Base-by-base conservation (phyloP, 2,329 filamentous ascomycete genomes). In the Teratosphaeria viscida region DNA sequence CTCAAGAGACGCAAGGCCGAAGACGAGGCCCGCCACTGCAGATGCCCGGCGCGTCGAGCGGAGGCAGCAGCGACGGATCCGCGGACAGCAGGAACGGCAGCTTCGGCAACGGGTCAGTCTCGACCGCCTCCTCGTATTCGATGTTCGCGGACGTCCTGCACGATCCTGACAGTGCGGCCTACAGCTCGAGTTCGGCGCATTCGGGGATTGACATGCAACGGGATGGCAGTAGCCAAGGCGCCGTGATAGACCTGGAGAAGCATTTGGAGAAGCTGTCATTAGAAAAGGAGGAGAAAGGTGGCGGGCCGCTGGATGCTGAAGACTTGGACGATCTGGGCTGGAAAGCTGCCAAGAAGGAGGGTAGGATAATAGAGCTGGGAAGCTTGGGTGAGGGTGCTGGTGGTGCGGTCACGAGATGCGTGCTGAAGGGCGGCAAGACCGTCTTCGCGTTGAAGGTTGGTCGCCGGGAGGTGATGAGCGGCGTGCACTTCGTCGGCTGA, bases 291-390 rank as follows among this genome's bases (percentile, higher is more conserved):
- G 53, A 54, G 19, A 32, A 37, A 19, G 55, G 55, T 23, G 90
- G 90, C 39, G 82, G 89, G 64, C 88, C 86, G 27, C 77, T 92
- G 47, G 94, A 99, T 73, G 92, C 96, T 3, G 92, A 96, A 68
- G 92, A 97, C 66, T 77, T 99, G 55, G 92, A 97, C 71, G 92
- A 96, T 68, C 89, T 95, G 63, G 91, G 90, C 23, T 99, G 94
- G 94, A 85, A 89, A 71, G 92, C 95, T 57, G 94, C 92, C 11
- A 95, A 91, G 71, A 83, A 89, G 73, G 90, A 95, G 71, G 88
- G 89, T 65, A 84, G 91, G 68, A 95, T 99, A 63, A 80, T 89
- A 56, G 91, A 99, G 75, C 77, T 96, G 32, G 94, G 92, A 32
- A 91, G 88, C 69, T 77, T 99, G 52, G 94, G 94, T 60, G 94